These are phyloP conservation scores for Penicillium dipodomyicola DNA, from an alignment of 495 filamentous ascomycete species.

Conservation along the genomic window DNA sequence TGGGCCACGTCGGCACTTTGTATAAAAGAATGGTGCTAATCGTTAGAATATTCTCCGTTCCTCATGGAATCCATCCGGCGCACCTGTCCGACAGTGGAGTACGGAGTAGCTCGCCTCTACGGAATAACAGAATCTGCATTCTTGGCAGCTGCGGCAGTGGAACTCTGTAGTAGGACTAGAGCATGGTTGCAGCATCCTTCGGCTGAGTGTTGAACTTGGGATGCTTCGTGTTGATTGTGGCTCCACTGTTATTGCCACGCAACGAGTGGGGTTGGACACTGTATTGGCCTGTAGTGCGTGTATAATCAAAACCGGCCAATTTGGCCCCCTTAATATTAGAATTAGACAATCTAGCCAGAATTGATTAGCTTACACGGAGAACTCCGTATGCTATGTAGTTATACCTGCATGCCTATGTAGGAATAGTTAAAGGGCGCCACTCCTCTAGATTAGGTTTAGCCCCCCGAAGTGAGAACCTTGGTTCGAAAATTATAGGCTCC, in stretches of 20 bases:
- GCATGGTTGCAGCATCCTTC: slow-evolving; percentile 2
- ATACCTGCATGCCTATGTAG: too few species aligned
- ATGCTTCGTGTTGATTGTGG: slow-evolving; percentile 9
- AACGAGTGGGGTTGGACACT: background rate
- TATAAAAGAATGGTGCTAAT: background rate
- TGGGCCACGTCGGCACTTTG: background rate
- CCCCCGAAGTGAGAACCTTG: too few species aligned
- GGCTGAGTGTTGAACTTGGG: slow-evolving; percentile 4
- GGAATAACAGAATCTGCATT: background rate
- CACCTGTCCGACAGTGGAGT: background rate
- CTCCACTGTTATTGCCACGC: slow-evolving; percentile 12
- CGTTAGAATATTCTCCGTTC: background rate
- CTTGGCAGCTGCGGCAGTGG: background rate
- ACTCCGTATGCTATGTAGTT: too few species aligned
- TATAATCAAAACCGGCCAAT: background rate
- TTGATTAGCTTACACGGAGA: too few species aligned
- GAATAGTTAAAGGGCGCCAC: too few species aligned
- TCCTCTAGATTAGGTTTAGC: too few species aligned
- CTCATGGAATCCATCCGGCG: background rate
- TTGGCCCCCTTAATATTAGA: background rate
- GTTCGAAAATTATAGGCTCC: too few species aligned
- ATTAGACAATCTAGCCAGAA: background rate
- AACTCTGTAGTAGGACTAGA: background rate
- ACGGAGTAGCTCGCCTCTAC: background rate
- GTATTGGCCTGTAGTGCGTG: too few species aligned